Percentiles rank a stretch among this genome's conserved stretches.
These are phyloP conservation scores for Pestalotiopsis sp. DNA, from an alignment of 2,329 filamentous ascomycete genomes.

Conservation along the genomic window DNA sequence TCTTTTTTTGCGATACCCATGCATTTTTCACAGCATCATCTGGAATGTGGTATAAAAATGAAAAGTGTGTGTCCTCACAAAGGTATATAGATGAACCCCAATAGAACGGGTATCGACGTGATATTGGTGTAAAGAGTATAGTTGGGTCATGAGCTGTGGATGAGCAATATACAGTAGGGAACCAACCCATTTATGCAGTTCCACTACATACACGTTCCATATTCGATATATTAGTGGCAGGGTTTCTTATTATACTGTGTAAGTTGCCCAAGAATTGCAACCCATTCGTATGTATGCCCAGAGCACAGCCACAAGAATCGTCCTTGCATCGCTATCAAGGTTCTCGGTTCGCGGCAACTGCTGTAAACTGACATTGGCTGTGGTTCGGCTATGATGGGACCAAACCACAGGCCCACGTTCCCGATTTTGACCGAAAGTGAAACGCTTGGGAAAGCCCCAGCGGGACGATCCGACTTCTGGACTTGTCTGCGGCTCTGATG, in stretches of 20 bases:
- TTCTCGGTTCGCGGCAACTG: not conserved
- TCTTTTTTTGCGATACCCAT: conserved; percentile 5
- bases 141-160: not conserved
- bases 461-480: conserved; percentile 4
- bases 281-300: not conserved
- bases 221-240: not conserved
- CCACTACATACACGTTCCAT: not conserved
- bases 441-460: conserved; percentile 5
- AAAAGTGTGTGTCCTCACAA: not conserved
- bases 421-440: conserved; percentile 11
- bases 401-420: conserved; percentile 1
- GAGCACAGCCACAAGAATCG: not conserved
- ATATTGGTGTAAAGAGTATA: not conserved
- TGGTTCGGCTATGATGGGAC: not conserved
- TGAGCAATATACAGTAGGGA: not conserved
- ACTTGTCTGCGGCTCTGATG: not conserved
- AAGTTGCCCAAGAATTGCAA: not conserved
- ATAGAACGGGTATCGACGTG: not conserved
- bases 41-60: not conserved
- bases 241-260: not conserved
- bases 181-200: not conserved
- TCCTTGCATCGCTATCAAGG: not conserved
- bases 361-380: not conserved
- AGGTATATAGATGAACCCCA: not conserved
- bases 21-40: not conserved